A percentile compares a stretch with the other conserved stretches of the same genome.
phyloP scores from a whole-genome alignment of 441 rosid genomes.

The Adansonia gregorii region DNA sequence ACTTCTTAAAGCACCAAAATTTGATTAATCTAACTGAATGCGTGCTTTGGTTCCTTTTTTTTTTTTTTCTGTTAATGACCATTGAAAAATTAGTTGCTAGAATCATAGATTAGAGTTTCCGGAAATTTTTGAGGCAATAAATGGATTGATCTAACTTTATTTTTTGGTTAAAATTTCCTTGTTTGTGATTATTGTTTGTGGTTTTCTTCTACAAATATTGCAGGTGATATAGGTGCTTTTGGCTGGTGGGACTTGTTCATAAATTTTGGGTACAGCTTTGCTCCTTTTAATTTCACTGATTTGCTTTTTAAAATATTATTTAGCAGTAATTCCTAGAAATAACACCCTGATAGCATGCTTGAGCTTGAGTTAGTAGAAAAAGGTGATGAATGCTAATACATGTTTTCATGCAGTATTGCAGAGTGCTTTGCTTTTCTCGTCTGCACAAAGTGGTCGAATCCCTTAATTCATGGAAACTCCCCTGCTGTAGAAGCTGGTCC shows the following conservation, averaged over 20 bases:
- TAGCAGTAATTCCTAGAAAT: neutral
- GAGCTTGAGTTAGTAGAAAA: constrained; percentile 24
- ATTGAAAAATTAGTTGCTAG: neutral
- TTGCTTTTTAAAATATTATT: neutral
- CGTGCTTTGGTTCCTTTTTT: neutral
- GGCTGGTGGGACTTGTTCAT: constrained; percentile 99
- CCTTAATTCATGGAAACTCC: constrained; percentile 75
- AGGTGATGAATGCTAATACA: constrained; percentile 25
- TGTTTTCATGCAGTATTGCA: constrained; percentile 69
- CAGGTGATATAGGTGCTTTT: constrained; percentile 90
- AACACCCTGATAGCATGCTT: constrained; percentile 12
- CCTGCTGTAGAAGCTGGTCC: constrained; percentile 56
- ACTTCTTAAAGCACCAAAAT: neutral
- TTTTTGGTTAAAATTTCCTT: constrained; percentile 9
- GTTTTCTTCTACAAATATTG: constrained; percentile 17
- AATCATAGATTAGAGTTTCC: neutral
- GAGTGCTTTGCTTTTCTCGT: constrained; percentile 97
- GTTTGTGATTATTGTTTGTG: constrained; percentile 15
- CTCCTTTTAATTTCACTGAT: constrained; percentile 30
- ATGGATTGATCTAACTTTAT: constrained; percentile 2
- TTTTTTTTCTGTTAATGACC: neutral
- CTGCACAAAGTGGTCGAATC: constrained; percentile 96
- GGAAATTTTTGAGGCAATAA: neutral
- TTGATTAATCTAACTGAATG: neutral
- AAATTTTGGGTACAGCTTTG: constrained; percentile 73